A percentile compares a stretch with the other conserved stretches of the same genome.
phyloP scores from a whole-genome alignment of 2,329 filamentous ascomycete species.

The Aspergillus nomiae region DNA sequence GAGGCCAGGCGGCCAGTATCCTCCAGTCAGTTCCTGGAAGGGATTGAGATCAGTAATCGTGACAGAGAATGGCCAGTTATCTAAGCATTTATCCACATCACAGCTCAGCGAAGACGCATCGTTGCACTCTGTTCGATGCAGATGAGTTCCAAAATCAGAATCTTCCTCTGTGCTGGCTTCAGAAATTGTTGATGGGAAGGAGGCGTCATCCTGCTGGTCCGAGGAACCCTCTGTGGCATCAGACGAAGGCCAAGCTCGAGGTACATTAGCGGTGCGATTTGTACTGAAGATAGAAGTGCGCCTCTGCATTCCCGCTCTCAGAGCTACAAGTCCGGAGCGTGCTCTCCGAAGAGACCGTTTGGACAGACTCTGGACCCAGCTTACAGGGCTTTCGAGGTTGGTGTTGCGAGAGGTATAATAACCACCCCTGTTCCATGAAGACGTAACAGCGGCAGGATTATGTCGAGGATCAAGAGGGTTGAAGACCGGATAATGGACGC shows the following conservation, averaged over 20 bases:
- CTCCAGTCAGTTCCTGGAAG: background rate
- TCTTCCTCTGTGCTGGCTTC: constrained; percentile 34
- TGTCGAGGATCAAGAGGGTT: constrained; percentile 39
- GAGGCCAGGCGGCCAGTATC: background rate
- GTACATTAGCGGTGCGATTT: constrained; percentile 3
- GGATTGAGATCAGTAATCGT: constrained; percentile 7
- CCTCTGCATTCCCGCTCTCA: constrained; percentile 30
- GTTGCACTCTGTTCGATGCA: constrained; percentile 28
- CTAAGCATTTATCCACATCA: constrained; percentile 10
- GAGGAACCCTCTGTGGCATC: constrained; percentile 19
- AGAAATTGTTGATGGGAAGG: constrained; percentile 26
- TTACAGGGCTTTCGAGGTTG: constrained; percentile 19
- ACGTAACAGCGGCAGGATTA: constrained; percentile 26
- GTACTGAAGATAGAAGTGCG: constrained; percentile 13
- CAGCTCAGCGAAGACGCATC: constrained; percentile 11
- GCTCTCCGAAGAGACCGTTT: constrained; percentile 34
- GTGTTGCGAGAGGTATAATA: constrained; percentile 16
- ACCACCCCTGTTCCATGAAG: constrained; percentile 14
- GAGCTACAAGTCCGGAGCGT: constrained; percentile 32
- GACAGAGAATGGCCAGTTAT: constrained; percentile 7
- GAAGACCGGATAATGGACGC: constrained; percentile 38
- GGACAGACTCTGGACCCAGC: constrained; percentile 30
- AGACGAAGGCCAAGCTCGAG: constrained; percentile 15
- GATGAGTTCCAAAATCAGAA: constrained; percentile 28
- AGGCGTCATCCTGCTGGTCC: constrained; percentile 4